Evolutionary conservation across 2,329 filamentous ascomycete species (phyloP), one percentile per base, ranked within the genome.

Genomic region (Dactylellina drechsleri): DNA sequence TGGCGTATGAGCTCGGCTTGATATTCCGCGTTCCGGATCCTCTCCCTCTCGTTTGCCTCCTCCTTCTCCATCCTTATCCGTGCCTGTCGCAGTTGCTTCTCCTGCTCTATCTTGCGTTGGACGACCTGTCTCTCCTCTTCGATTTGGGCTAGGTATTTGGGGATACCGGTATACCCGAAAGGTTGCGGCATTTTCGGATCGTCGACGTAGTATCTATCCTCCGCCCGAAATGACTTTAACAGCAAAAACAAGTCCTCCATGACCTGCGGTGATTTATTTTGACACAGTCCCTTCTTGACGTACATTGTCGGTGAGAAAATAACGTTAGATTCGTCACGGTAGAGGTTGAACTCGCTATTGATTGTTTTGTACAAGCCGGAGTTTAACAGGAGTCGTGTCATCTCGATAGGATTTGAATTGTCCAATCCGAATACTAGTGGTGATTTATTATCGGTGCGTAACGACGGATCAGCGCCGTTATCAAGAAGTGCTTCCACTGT

Each of bases 251-350:
- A 64, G 23, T 75, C 71, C 12, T 75, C 58, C 20, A 43, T 54
- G 3, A 75, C 71, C 13, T 58, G 64, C 16, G 71, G 71, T 13
- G 57, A 64, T 49, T 75, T 66, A n/a, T 75, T 75, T 23, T 64
- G 57, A 15, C 50, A 58, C 4, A 75, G 7, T 1, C 64, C 71
- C 43, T 68, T 64, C 43, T 49, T 59, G 23, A 60, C 71, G 16
- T 75, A 75, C 71, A 75, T 75, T 13, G 64, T 75, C 52, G 66
- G 62, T 20, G 71, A 75, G 15, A 67, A 75, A 1, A 75, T 53
- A 2, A 61, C 52, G 15, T 75, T 68, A 20, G 54, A 57, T 15
- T 62, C 64, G 43, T 75, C 53, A 15, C 43, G 58, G 59, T 75
- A 75, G 15, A 75, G 65, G 40, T 75, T 75, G 36, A 64, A 68